Conservation (phyloP, 768 basidiomycete species). For the Fomitopsis serialis region DNA sequence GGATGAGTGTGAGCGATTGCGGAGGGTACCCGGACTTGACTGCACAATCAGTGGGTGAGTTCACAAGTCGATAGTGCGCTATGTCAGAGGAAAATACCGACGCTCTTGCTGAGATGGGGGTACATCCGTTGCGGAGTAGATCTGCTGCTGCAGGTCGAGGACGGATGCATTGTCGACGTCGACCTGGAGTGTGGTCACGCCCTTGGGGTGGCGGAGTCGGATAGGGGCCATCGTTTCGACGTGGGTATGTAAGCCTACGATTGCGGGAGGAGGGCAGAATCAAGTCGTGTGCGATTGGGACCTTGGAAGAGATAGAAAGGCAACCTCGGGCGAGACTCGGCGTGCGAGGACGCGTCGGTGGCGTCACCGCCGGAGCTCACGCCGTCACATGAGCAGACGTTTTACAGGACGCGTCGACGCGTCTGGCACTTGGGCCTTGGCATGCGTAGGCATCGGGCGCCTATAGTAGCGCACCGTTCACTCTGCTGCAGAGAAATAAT, state of each 20-base stretch:
- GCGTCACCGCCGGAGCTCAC: neutral
- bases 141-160: constrained; percentile 68
- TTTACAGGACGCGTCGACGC: neutral
- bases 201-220: constrained; percentile 81
- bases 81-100: constrained; percentile 5
- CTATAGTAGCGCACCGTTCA: too few relatives aligned
- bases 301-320: neutral
- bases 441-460: too few relatives aligned
- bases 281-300: neutral
- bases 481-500: too few relatives aligned
- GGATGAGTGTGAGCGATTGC: constrained; percentile 59
- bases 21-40: constrained; percentile 89
- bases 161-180: constrained; percentile 59
- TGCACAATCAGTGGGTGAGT: constrained; percentile 21
- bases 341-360: neutral
- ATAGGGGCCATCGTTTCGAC: constrained; percentile 64
- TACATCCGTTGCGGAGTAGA: constrained; percentile 64
- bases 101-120: constrained; percentile 72
- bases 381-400: neutral
- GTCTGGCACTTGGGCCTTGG: too few relatives aligned
- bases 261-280: too few relatives aligned
- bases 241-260: too few relatives aligned
- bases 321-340: neutral
- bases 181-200: constrained; percentile 72
- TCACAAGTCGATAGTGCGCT: neutral